Base-by-base conservation (phyloP, 1,284 basidiomycete species). In the Trametes pubescens region DNA sequence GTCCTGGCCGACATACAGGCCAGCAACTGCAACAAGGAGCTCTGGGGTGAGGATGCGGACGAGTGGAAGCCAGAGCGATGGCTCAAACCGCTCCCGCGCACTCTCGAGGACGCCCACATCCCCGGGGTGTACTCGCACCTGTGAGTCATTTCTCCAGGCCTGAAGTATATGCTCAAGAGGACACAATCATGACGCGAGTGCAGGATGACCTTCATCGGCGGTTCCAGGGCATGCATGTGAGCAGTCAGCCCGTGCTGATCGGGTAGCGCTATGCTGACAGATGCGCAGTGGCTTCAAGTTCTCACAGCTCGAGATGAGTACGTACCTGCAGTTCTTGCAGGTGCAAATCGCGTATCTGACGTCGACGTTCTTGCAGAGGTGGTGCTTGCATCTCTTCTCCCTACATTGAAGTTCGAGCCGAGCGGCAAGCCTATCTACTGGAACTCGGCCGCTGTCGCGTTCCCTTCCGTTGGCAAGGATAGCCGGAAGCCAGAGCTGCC, bases 11-110 rank as follows among this genome's bases (percentile, higher is more conserved):
- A 86, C 2, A 81, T 87, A 18, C 62, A 79, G 6, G 73, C 77
- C 0, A 70, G 86, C 56, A 87, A 89, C 69, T 71, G 78, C 13
- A 74, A 77, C 51, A 80, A 78, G 64, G 73, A 76, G 3, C 73
- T 87, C 4, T 89, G 87, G 86, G 87, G 87, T 6, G 78, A 81
- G 46, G 86, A 88, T 69, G 80, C 84, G 10, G 64, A 69, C 32
- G 81, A 85, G 58, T 88, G 84, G 77, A 82, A 74, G 81, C 75
- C 75, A 0, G 74, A 76, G 51, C 71, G 76, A 0, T 76, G 75
- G 74, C 66, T 77, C 6, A 53, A 65, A n/a, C 69, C 71, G 1
- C 64, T 72, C 1, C 72, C 72, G 0, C 56, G 38, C 0, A 35
- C 66, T 11, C 59, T 74, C 14, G 65, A 62, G 16, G 68, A 70